phyloP scores from a whole-genome alignment of 2,329 filamentous ascomycete species.

The Fusarium nelsonii region DNA sequence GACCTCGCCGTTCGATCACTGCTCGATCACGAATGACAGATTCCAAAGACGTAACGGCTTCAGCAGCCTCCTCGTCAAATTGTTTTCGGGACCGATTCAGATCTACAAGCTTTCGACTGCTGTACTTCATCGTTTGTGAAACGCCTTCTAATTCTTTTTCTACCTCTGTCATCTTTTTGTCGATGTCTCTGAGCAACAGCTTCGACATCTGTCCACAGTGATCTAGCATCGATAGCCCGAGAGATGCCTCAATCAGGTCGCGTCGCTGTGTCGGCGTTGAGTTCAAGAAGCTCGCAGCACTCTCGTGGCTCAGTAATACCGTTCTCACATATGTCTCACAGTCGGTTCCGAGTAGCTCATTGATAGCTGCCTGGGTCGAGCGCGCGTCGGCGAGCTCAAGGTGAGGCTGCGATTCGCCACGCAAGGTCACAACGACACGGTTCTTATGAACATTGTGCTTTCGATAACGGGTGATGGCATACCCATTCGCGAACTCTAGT shows the following conservation, averaged over 20 bases:
- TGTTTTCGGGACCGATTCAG: not conserved
- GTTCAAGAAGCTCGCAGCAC: constrained; percentile 37
- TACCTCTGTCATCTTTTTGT: not conserved
- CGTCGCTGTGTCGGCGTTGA: constrained; percentile 18
- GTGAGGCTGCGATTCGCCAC: constrained; percentile 25
- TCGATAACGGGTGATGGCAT: constrained; percentile 33
- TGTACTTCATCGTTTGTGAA: not conserved
- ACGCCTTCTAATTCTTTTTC: not conserved
- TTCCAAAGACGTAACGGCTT: constrained; percentile 5
- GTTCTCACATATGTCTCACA: constrained; percentile 37
- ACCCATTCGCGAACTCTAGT: constrained; percentile 41
- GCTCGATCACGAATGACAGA: not conserved
- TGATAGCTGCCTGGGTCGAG: constrained; percentile 32
- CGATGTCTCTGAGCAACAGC: constrained; percentile 18
- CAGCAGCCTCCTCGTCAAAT: not conserved
- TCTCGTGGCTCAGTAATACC: constrained; percentile 38
- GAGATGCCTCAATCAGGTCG: constrained; percentile 34
- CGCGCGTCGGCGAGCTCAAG: constrained; percentile 20
- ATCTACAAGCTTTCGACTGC: not conserved
- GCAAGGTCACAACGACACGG: constrained; percentile 24
- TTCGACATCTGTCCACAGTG: constrained; percentile 16
- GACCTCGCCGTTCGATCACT: no score
- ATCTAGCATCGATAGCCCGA: constrained; percentile 38
- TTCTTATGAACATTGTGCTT: constrained; percentile 32
- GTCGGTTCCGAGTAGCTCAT: constrained; percentile 37